Evolutionary conservation across 768 basidiomycete species (phyloP), one percentile per base, ranked within the genome.

Genomic region (Suillus weaverae): DNA sequence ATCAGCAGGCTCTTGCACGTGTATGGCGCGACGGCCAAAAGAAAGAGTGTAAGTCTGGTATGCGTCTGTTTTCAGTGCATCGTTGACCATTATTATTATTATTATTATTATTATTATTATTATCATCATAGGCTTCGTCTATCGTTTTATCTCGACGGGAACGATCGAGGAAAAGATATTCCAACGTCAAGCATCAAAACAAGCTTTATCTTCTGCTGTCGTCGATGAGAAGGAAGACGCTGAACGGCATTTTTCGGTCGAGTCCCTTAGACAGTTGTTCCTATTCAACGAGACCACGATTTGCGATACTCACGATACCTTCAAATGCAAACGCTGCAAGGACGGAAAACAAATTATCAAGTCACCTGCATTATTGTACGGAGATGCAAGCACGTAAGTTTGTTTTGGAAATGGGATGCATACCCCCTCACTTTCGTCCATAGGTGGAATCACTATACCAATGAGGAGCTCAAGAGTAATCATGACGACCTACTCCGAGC

Each of bases 11-110:
- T 9, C 83, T 99, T 6, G 97, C 97, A 51, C 94, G 97, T 74
- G 97, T 99, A 10, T 99, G 97, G 97, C 92, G 97, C 79, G 97
- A 99, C 72, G 97, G 97, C 0, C 97, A 99, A 77, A 99, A 97
- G 87, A 99, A 99, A 86, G 96, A 97, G 79, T 99, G 97, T 95
- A 72, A 61, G 91, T 73, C 30, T 20, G 13, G 36, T 16, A 36
- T 16, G 22, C 39, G 43, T 61, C 13, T 60, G 50, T 51, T 48
- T 41, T 20, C 41, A 46, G 16, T 33, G 26, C 22, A 20, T 41
- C 38, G 7, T 20, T 59, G 30, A 59, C 30, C 18, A 59, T 46
- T 16, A n/a, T 50, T 16, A 26, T 50, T 18, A 48, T n/a, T n/a
- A n/a, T n/a, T n/a, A n/a, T n/a, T n/a, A n/a, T n/a, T n/a, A n/a